Conservation (phyloP, 805 yeast species). For the Schwanniomyces polymorphus region DNA sequence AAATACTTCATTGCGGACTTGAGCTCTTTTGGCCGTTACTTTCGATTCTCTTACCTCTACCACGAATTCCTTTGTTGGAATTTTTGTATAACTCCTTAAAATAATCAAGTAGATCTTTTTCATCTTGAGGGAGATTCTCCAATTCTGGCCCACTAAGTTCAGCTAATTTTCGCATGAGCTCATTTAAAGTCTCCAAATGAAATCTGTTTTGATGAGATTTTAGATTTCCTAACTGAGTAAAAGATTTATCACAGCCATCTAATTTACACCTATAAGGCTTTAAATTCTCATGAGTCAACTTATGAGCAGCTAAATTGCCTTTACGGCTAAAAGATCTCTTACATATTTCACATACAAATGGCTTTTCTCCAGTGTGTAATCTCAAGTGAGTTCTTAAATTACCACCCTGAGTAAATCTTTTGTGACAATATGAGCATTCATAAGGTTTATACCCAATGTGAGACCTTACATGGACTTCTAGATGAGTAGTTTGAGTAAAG, state of each 20-base stretch:
- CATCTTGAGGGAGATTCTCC: slow-evolving; percentile 56
- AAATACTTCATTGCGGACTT: background rate
- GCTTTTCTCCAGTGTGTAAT: slow-evolving; percentile 90
- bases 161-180: slow-evolving; percentile 66
- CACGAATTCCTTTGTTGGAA: slow-evolving; percentile 87
- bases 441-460: slow-evolving; percentile 88
- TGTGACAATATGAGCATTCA: slow-evolving; percentile 74
- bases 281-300: slow-evolving; percentile 73
- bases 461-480: slow-evolving; percentile 85
- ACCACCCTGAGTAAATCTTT: slow-evolving; percentile 87
- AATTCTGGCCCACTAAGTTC: slow-evolving; percentile 50
- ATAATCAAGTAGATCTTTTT: slow-evolving; percentile 69
- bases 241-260: slow-evolving; percentile 79
- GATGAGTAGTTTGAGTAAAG: slow-evolving; percentile 87
- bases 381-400: slow-evolving; percentile 82
- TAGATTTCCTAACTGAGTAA: slow-evolving; percentile 89
- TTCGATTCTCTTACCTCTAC: slow-evolving; percentile 63
- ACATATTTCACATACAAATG: slow-evolving; percentile 78
- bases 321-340: slow-evolving; percentile 79
- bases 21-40: background rate
- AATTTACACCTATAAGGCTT: slow-evolving; percentile 80
- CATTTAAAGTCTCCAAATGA: slow-evolving; percentile 70
- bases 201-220: slow-evolving; percentile 93
- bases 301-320: slow-evolving; percentile 90
- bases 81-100: slow-evolving; percentile 83